Evolutionary conservation across 345 rosid genomes (phyloP).

Genomic region (Gossypioides kirkii): DNA sequence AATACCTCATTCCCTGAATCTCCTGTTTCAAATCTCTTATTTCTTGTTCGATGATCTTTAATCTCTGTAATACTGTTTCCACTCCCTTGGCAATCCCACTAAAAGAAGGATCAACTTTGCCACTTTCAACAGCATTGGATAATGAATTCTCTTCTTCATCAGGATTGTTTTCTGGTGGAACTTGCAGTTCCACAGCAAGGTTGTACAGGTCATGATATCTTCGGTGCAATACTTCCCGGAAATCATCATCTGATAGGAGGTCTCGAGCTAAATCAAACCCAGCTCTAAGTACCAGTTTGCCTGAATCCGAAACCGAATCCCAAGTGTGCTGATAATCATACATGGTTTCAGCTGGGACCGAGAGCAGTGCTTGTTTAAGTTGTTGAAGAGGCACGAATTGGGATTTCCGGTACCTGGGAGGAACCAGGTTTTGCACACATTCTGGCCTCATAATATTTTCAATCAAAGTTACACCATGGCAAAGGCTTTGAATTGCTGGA

Average conservation of each 20-base stretch:
- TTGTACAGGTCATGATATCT: slow-evolving; percentile 76
- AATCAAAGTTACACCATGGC: slow-evolving; percentile 71
- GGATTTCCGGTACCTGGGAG: slow-evolving; percentile 70
- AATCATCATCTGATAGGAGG: slow-evolving; percentile 91
- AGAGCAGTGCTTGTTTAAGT: slow-evolving; percentile 74
- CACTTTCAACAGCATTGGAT: slow-evolving; percentile 25
- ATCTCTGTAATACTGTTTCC: slow-evolving; percentile 75
- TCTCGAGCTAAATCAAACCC: slow-evolving; percentile 90
- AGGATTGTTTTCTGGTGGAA: slow-evolving; percentile 46
- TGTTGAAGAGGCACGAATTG: slow-evolving; percentile 62
- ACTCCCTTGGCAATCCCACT: slow-evolving; percentile 91
- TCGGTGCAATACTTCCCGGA: slow-evolving; percentile 79
- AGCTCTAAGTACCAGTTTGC: slow-evolving; percentile 47
- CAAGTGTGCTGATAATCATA: slow-evolving; percentile 96
- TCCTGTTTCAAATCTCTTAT: slow-evolving; percentile 91
- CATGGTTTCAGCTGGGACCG: slow-evolving; percentile 86
- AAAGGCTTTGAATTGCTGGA: slow-evolving; percentile 79
- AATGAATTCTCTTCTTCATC: slow-evolving; percentile 35
- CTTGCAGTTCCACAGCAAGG: slow-evolving; percentile 82
- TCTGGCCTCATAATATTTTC: slow-evolving; percentile 79
- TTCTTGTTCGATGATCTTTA: slow-evolving; percentile 92
- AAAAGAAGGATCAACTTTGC: slow-evolving; percentile 69
- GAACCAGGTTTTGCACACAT: slow-evolving; percentile 65
- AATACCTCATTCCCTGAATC: slow-evolving; percentile 90
- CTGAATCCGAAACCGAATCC: slow-evolving; percentile 64